Conservation (phyloP, 2,329 filamentous ascomycete genomes). For the Botryotinia narcissicola region DNA sequence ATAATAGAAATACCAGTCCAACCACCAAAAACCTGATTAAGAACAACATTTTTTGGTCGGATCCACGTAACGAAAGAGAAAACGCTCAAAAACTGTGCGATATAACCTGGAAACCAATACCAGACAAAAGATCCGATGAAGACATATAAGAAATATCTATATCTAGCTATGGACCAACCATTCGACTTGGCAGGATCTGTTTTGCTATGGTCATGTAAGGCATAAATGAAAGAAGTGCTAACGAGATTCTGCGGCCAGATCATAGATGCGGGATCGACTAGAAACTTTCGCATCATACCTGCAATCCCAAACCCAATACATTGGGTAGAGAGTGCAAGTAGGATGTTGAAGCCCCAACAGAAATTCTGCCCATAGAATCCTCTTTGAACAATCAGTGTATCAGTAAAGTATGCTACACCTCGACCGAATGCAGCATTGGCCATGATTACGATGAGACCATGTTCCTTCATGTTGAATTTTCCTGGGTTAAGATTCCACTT, state of each 20-base stretch:
- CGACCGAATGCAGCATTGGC: conserved; percentile 37
- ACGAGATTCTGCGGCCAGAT: conserved; percentile 53
- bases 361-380: conserved; percentile 70
- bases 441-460: conserved; percentile 65
- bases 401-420: conserved; percentile 64
- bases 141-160: conserved; percentile 43
- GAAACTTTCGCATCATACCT: conserved; percentile 56
- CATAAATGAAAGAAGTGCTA: conserved; percentile 23
- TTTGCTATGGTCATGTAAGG: conserved; percentile 60
- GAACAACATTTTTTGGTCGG: conserved; percentile 61
- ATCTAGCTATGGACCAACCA: conserved; percentile 47
- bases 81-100: conserved; percentile 67
- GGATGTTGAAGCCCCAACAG: conserved; percentile 58
- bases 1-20: conserved; percentile 63
- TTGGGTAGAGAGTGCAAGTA: conserved; percentile 59
- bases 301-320: conserved; percentile 63
- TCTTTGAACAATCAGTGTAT: conserved; percentile 68
- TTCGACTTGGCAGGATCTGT: conserved; percentile 47
- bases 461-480: conserved; percentile 68
- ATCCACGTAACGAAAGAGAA: conserved; percentile 74
- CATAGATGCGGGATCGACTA: conserved; percentile 61
- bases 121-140: conserved; percentile 46
- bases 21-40: conserved; percentile 74
- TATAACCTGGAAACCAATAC: conserved; percentile 57
- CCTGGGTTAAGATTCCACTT: conserved; percentile 54